Conservation (phyloP, 305 asterid species). For the Ilex paraguariensis region DNA sequence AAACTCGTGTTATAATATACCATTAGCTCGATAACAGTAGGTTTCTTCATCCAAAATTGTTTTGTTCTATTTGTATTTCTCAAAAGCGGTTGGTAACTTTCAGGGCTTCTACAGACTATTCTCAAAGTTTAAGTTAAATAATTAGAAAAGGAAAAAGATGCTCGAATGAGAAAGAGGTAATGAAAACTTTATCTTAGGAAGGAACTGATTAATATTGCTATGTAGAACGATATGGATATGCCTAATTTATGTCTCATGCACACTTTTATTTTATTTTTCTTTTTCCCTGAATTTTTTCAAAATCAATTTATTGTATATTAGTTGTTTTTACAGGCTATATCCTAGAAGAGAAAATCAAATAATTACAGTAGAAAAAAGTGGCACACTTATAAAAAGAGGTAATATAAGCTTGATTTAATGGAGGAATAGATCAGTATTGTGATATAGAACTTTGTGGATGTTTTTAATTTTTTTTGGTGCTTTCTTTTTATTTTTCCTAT, state of each 20-base stretch:
- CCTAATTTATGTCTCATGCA: background rate
- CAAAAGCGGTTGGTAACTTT: too few species aligned
- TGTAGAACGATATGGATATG: too few species aligned
- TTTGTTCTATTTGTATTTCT: too few species aligned
- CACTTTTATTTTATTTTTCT: background rate
- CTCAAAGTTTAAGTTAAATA: too few species aligned
- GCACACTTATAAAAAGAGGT: slow-evolving; percentile 42
- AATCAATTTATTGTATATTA: slow-evolving; percentile 6
- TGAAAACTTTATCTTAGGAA: background rate
- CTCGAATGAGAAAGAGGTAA: too few species aligned
- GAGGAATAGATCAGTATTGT: background rate
- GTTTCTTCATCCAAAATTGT: background rate
- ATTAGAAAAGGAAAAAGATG: too few species aligned
- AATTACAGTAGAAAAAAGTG: slow-evolving; percentile 29
- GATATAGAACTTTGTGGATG: too few species aligned
- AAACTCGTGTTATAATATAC: slow-evolving; percentile 6
- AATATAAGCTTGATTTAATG: background rate
- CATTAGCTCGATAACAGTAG: slow-evolving; percentile 28
- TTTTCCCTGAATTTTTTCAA: background rate
- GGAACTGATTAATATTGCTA: background rate
- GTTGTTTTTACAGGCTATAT: slow-evolving; percentile 35
- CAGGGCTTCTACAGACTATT: too few species aligned
- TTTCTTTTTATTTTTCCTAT: too few species aligned
- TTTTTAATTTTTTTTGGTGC: too few species aligned
- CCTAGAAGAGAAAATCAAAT: slow-evolving; percentile 29